phyloP scores from a whole-genome alignment of 169 alveolate genomes.

The Plasmodium sp. region DNA sequence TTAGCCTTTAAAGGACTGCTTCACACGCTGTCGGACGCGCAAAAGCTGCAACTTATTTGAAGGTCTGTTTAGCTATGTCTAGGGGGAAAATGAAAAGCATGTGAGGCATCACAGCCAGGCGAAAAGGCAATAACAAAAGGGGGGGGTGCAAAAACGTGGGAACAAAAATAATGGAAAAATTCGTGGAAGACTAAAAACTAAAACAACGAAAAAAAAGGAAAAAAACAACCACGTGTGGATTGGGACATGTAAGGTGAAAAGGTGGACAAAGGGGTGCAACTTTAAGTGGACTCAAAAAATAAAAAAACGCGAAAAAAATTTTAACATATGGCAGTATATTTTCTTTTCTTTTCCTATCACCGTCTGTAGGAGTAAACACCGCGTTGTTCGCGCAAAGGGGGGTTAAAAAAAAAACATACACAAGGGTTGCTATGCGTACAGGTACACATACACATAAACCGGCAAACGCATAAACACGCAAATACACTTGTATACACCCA shows the following conservation, averaged over 20 bases:
- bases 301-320: constrained; percentile 10
- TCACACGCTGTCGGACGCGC: background rate
- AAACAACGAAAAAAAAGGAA: constrained; percentile 13
- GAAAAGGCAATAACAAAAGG: background rate
- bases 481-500: background rate
- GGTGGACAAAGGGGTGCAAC: background rate
- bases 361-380: background rate
- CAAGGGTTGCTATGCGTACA: background rate
- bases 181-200: constrained; percentile 27
- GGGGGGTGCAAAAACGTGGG: background rate
- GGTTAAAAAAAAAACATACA: background rate
- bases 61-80: background rate
- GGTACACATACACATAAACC: background rate
- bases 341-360: background rate
- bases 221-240: background rate
- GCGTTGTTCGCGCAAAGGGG: constrained; percentile 1
- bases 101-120: background rate
- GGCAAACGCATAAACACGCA: background rate
- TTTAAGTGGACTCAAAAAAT: constrained; percentile 18
- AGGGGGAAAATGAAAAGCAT: background rate
- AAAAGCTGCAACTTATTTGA: background rate
- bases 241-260: background rate
- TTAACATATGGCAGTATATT: background rate
- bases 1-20: background rate
- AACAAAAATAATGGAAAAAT: background rate